Base-by-base conservation (phyloP, 768 basidiomycete genomes). In the Phanerodontia chrysosporium region DNA sequence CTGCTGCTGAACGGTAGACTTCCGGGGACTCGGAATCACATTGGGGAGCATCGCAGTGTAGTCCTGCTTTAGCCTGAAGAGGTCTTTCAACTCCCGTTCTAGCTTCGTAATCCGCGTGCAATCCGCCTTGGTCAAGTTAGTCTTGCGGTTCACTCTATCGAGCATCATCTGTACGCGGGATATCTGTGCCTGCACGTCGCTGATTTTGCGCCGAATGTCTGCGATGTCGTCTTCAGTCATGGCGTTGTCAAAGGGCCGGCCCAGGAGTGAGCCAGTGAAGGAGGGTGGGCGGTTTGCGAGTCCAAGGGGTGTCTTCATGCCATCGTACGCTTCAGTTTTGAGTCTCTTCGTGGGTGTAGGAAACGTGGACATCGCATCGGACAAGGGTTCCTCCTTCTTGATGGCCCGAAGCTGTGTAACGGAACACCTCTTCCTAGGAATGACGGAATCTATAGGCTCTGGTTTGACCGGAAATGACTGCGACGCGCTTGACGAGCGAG, bases 371-470 rank as follows among this genome's bases (percentile, higher is more conserved):
- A 36, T 3, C 8, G 24, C 13, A 9, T 21, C 21, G 6, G 32
- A 16, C 28, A 51, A 24, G 35, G 48, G 28, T 25, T 29, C 39
- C 28, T 51, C 49, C 49, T 22, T 51, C 51, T 44, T 52, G 48
- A 42, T 22, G 28, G 35, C 16, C 29, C 42, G 21, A 28, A 54
- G 27, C n/a, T 39, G 69, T 16, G 60, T 55, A 49, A 73, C 73
- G 1, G 71, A 74, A 25, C 60, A 61, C 45, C 78, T 78, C 65
- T 80, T 81, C 39, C 65, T 71, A 24, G 75, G 72, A 45, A 77
- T 55, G 24, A 65, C 62, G 27, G 67, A n/a, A 27, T 74, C 73
- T 1, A 59, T 18, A 6, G 61, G 61, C 44, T 62, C 61, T 10
- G 58, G 14, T 30, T 62, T 62, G 32, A 71, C 63, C 12, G 46